Conservation (phyloP, 371 early-diverging fungal genomes). For the Quaeritorhiza haematococci region DNA sequence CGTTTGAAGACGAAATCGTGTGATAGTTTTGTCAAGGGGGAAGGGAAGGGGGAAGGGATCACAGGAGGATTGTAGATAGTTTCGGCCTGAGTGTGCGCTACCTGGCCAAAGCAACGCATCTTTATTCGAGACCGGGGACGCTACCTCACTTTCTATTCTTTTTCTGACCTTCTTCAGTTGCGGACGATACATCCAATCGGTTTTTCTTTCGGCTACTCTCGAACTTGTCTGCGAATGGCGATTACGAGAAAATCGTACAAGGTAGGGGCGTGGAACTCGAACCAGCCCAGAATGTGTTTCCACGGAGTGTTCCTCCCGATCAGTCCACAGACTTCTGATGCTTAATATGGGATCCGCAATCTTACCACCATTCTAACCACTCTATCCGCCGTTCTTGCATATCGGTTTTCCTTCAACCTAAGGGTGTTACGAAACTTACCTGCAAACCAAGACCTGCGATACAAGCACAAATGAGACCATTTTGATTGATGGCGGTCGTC, state of each 20-base stretch:
- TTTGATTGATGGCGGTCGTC: not conserved
- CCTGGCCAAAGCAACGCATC: not conserved
- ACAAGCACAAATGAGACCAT: conserved; percentile 29
- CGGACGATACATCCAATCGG: conserved; percentile 29
- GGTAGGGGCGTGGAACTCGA: conserved; percentile 40
- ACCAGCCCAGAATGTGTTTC: not conserved
- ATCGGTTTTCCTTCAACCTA: too few species aligned
- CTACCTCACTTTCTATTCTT: not conserved
- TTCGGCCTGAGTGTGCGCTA: not conserved
- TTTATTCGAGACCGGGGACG: not conserved
- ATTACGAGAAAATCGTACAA: conserved; percentile 77
- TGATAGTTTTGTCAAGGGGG: not conserved
- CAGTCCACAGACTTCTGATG: too few species aligned
- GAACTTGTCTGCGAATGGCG: conserved; percentile 63
- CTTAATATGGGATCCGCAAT: too few species aligned
- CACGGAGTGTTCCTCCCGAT: not conserved
- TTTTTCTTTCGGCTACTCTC: conserved; percentile 49
- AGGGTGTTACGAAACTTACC: conserved; percentile 91
- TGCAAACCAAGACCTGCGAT: conserved; percentile 71
- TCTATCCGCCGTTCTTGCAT: too few species aligned
- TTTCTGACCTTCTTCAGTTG: not conserved
- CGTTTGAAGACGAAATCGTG: too few species aligned
- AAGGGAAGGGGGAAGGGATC: not conserved
- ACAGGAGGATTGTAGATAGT: not conserved
- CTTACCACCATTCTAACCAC: too few species aligned